These are phyloP conservation scores for Vitis hybrid DNA, from an alignment of 177 flowering plant genomes.

Conservation along the genomic window DNA sequence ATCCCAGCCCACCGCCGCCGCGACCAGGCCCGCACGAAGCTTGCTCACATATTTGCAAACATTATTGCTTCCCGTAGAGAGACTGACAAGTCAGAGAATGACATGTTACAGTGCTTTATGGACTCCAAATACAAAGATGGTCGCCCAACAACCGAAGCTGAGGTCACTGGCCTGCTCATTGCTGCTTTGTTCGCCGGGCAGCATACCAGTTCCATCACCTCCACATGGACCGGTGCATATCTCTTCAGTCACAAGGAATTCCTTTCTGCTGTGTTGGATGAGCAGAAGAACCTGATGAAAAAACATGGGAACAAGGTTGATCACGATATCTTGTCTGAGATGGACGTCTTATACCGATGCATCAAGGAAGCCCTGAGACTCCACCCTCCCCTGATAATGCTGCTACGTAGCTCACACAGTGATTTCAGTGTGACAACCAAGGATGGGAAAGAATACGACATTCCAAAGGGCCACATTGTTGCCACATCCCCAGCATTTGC, in stretches of 20 bases:
- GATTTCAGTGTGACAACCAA: conserved; percentile 80
- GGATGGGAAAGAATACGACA: conserved; percentile 85
- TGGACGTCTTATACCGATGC: conserved; percentile 81
- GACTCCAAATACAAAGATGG: conserved; percentile 96
- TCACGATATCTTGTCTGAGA: conserved; percentile 87
- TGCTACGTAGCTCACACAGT: conserved; percentile 77
- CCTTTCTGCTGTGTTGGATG: conserved; percentile 67
- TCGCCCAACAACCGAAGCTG: conserved; percentile 80
- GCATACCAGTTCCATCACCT: conserved; percentile 96
- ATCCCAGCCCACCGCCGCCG: conserved; percentile 94
- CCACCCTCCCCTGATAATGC: conserved; percentile 95
- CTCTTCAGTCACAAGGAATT: conserved; percentile 60
- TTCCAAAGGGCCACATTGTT: conserved; percentile 94
- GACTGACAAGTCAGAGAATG: conserved; percentile 64
- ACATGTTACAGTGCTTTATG: conserved; percentile 92
- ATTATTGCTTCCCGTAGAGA: conserved; percentile 74
- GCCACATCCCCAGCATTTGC: conserved; percentile 99
- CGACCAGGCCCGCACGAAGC: conserved; percentile 80
- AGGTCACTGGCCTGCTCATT: conserved; percentile 95
- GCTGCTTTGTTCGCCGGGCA: conserved; percentile 99
- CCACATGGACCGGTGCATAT: conserved; percentile 96
- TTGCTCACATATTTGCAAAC: conserved; percentile 67
- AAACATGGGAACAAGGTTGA: conserved; percentile 73
- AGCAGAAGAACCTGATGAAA: conserved; percentile 65
- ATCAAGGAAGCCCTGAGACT: conserved; percentile 95